A percentile compares a stretch with the other conserved stretches of the same genome.
Evolutionary conservation across 192 early-diverging fungal genomes (phyloP).

Genomic region (Fimicolochytrium jonesii): DNA sequence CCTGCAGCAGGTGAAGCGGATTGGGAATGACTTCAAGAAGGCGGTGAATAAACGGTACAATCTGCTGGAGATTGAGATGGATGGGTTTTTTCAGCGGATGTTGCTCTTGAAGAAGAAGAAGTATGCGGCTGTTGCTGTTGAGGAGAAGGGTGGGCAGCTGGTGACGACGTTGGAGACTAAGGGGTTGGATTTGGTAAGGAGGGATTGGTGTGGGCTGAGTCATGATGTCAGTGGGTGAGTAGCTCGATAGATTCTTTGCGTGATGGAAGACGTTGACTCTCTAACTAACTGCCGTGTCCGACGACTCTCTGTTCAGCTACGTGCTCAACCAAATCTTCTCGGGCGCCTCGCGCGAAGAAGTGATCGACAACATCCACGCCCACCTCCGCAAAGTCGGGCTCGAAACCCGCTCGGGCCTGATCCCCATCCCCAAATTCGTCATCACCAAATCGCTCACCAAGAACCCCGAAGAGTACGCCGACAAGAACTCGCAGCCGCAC

Average conservation of each 20-base stretch:
- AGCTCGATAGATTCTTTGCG: too few relatives aligned
- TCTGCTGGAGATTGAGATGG: conserved; percentile 95
- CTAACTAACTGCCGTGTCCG: background rate
- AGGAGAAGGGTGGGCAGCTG: conserved; percentile 40
- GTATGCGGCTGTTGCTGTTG: conserved; percentile 79
- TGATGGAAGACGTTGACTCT: too few relatives aligned
- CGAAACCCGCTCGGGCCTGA: conserved; percentile 62
- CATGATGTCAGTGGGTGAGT: conserved; percentile 71
- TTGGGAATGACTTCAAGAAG: conserved; percentile 78
- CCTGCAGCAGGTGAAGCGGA: conserved; percentile 66
- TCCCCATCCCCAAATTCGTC: conserved; percentile 79
- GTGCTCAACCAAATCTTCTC: conserved; percentile 57
- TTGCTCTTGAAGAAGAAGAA: conserved; percentile 97
- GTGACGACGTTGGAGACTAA: conserved; percentile 69
- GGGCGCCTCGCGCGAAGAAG: conserved; percentile 64
- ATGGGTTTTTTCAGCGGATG: conserved; percentile 86
- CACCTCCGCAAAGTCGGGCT: conserved; percentile 66
- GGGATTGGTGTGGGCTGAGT: conserved; percentile 96
- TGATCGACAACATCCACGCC: conserved; percentile 73
- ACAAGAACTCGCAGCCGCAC: conserved; percentile 85
- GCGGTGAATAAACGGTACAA: conserved; percentile 88
- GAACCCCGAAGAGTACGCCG: conserved; percentile 83
- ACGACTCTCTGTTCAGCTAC: conserved; percentile 18
- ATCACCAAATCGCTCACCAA: conserved; percentile 95
- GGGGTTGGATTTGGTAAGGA: conserved; percentile 90